These are phyloP conservation scores for Colletotrichum plurivorum DNA, from an alignment of 2,329 filamentous ascomycete species.

Conservation along the genomic window DNA sequence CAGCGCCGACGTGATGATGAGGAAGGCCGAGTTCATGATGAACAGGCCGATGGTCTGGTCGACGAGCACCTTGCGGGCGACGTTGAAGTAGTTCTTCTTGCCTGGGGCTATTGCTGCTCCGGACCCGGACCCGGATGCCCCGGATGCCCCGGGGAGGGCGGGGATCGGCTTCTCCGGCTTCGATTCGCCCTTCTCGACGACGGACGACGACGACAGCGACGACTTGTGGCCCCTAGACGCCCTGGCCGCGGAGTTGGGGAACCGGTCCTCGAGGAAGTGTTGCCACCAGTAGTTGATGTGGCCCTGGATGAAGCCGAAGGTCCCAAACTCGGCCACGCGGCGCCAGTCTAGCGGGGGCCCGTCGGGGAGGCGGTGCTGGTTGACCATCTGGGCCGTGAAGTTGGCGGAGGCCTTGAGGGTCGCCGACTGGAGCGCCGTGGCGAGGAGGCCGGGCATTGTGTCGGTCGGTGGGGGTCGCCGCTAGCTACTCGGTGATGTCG, in stretches of 20 bases:
- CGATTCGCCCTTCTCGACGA: slow-evolving; percentile 27
- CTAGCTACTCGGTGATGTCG: background rate
- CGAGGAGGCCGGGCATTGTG: slow-evolving; percentile 36
- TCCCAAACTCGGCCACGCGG: slow-evolving; percentile 53
- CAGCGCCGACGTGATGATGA: slow-evolving; percentile 53
- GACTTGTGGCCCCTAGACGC: slow-evolving; percentile 3
- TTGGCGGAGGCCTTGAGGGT: slow-evolving; percentile 39
- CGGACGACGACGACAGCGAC: slow-evolving; percentile 18
- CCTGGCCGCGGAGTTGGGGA: slow-evolving; percentile 46
- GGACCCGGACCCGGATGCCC: no score
- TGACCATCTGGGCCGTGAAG: slow-evolving; percentile 38
- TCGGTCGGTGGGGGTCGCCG: background rate
- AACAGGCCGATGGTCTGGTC: slow-evolving; percentile 53
- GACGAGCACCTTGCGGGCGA: slow-evolving; percentile 52
- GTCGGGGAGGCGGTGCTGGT: slow-evolving; percentile 31
- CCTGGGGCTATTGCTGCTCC: background rate
- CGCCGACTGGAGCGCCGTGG: slow-evolving; percentile 37
- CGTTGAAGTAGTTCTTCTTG: slow-evolving; percentile 49
- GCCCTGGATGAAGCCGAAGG: slow-evolving; percentile 52
- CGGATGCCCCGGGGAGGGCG: background rate
- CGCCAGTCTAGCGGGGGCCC: slow-evolving; percentile 46
- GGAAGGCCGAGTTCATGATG: slow-evolving; percentile 52
- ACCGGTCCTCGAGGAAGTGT: slow-evolving; percentile 52
- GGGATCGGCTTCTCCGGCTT: slow-evolving; percentile 30
- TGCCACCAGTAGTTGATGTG: slow-evolving; percentile 54